Base-by-base conservation (phyloP, 148 eudicot genomes). In the Rheum nobile region DNA sequence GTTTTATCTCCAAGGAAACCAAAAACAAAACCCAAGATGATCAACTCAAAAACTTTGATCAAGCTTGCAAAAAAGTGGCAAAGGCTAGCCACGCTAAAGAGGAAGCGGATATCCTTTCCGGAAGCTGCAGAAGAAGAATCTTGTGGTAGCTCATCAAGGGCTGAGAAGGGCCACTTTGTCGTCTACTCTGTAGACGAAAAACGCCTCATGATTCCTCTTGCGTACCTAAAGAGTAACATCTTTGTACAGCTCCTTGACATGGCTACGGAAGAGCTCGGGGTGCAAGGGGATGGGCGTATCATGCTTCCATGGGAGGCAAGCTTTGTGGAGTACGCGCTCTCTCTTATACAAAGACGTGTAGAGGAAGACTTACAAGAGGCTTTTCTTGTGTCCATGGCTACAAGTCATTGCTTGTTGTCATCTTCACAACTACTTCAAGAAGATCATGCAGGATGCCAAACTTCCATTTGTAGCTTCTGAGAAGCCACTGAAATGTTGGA, bases 251-350 rank as follows among this genome's bases (percentile, higher is more conserved):
- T 86, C 54, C 77, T 86, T 26, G 77, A 61, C 22, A 81, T 79
- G 68, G 80, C 88, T 0, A 83, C 77, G 65, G 89, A 83, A 71
- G 86, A 83, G 72, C 85, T 71, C 72, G 88, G 89, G 26, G 21
- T 47, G n/a, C 0, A 82, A 16, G 54, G 57, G 22, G 57, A 50
- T n/a, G 57, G 26, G 57, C 6, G 10, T n/a, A 50, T 50, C 22
- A 21, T 10, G 6, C 57, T 50, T 50, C 26, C 87, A 43, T 84
- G 86, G 71, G 88, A 84, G 35, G 77, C 88, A 13, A 50, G 50
- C 35, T 78, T 80, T 50, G 71, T 88, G 74, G 82, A 81, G 46
- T 78, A 81, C 35, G 75, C 43, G 43, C 43, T 41, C 1, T 41
- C 74, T 19, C 14, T 85, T 9, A 17, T 48, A 22, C 54, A 48